Evolutionary conservation across 345 rosid genomes (phyloP).

Genomic region (Rhodamnia argentea): DNA sequence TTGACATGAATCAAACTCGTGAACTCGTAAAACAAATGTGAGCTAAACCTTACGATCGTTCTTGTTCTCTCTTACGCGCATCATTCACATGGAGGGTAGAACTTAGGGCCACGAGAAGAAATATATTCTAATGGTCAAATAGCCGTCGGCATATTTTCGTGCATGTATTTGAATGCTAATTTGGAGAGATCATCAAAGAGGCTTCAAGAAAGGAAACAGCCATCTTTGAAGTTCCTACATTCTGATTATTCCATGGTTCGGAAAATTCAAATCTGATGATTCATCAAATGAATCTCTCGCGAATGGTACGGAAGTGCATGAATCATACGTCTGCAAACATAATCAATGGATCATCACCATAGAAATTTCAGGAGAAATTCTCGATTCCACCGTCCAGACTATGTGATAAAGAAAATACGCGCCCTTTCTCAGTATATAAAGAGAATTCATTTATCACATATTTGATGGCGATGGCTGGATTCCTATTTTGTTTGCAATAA

Average conservation of each 20-base stretch:
- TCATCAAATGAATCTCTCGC: background rate
- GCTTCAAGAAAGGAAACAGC: background rate
- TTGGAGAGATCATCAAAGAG: background rate
- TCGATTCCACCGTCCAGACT: background rate
- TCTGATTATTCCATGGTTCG: background rate
- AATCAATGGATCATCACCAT: background rate
- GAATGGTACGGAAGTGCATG: too few species aligned
- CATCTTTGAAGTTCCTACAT: background rate
- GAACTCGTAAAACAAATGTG: background rate
- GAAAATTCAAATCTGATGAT: background rate
- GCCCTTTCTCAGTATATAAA: background rate
- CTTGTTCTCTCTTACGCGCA: background rate
- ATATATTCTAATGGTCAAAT: background rate
- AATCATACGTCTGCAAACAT: too few species aligned
- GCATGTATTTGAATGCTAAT: background rate
- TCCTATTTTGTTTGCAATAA: background rate
- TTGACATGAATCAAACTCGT: background rate
- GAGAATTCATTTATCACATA: background rate
- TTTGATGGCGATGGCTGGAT: background rate
- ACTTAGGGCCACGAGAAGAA: background rate
- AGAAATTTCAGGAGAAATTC: background rate
- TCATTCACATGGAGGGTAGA: background rate
- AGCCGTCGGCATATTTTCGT: background rate
- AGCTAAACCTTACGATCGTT: background rate
- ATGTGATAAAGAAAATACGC: background rate